phyloP scores from a whole-genome alignment of 495 filamentous ascomycete species.

The Penicillium manginii region DNA sequence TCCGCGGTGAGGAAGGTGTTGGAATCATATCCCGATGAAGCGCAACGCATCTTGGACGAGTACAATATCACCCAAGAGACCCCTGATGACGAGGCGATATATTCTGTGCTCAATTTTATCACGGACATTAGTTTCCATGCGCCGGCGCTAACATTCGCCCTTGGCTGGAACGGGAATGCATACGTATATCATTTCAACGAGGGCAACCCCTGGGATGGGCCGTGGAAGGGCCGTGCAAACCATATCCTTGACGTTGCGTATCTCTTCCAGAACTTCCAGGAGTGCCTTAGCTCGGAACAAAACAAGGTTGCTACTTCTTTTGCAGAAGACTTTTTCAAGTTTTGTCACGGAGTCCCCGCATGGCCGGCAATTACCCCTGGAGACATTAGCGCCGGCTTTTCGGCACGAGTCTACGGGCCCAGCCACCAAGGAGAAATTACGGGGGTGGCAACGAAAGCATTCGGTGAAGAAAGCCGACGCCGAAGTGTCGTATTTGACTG shows the following conservation, averaged over 20 bases:
- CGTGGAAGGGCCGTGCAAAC: conserved; percentile 41
- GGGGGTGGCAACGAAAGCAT: conserved; percentile 16
- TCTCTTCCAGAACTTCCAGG: conserved; percentile 50
- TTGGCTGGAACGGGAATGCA: conserved; percentile 41
- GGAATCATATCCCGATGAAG: conserved; percentile 18
- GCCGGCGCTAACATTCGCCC: conserved; percentile 36
- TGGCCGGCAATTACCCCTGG: conserved; percentile 36
- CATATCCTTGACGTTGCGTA: conserved; percentile 54
- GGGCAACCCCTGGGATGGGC: conserved; percentile 52
- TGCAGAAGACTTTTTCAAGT: conserved; percentile 48
- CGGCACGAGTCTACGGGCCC: conserved; percentile 33
- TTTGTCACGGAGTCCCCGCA: conserved; percentile 42
- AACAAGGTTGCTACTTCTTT: conserved; percentile 33
- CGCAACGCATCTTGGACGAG: conserved; percentile 31
- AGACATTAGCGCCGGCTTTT: conserved; percentile 22
- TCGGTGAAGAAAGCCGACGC: conserved; percentile 28
- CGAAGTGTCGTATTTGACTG: conserved; percentile 29
- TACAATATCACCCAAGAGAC: conserved; percentile 34
- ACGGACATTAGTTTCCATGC: conserved; percentile 46
- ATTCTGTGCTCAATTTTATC: conserved; percentile 37
- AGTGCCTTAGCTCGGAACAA: conserved; percentile 38
- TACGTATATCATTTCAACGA: conserved; percentile 56
- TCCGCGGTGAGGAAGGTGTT: conserved; percentile 27
- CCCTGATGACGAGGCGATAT: conserved; percentile 37
- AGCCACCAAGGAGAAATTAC: conserved; percentile 15